Conservation (phyloP, 805 yeast species). For the Sporopachydermia lactativora region DNA sequence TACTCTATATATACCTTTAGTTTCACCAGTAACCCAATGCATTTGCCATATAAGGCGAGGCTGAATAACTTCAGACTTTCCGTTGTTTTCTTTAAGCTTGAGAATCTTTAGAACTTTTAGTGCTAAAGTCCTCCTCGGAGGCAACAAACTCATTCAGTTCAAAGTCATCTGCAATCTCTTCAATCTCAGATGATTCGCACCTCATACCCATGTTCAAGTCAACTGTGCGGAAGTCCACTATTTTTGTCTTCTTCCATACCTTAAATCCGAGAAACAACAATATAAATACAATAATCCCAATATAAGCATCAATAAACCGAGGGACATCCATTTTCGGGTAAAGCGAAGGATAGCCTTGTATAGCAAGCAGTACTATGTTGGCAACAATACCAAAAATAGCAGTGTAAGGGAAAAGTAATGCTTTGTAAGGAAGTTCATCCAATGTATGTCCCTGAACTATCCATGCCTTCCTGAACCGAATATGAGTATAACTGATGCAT, state of each 20-base stretch:
- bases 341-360: constrained; percentile 56
- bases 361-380: constrained; percentile 37
- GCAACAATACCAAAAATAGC: constrained; percentile 35
- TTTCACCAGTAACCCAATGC: too few relatives aligned
- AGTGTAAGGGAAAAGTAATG: constrained; percentile 30
- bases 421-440: constrained; percentile 37
- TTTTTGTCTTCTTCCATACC: background rate
- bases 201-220: background rate
- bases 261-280: background rate
- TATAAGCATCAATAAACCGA: background rate
- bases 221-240: background rate
- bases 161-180: too few relatives aligned
- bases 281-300: background rate
- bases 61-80: too few relatives aligned
- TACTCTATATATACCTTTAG: too few relatives aligned
- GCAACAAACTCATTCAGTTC: too few relatives aligned
- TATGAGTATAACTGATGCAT: constrained; percentile 37
- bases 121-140: too few relatives aligned
- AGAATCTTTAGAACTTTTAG: too few relatives aligned
- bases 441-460: constrained; percentile 25
- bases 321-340: constrained; percentile 25
- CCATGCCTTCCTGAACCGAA: constrained; percentile 41
- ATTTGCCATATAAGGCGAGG: too few relatives aligned
- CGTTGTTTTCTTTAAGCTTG: too few relatives aligned
- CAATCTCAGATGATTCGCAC: too few relatives aligned